These are phyloP conservation scores for Alliaria petiolata DNA, from an alignment of 345 rosid genomes.

Conservation along the genomic window DNA sequence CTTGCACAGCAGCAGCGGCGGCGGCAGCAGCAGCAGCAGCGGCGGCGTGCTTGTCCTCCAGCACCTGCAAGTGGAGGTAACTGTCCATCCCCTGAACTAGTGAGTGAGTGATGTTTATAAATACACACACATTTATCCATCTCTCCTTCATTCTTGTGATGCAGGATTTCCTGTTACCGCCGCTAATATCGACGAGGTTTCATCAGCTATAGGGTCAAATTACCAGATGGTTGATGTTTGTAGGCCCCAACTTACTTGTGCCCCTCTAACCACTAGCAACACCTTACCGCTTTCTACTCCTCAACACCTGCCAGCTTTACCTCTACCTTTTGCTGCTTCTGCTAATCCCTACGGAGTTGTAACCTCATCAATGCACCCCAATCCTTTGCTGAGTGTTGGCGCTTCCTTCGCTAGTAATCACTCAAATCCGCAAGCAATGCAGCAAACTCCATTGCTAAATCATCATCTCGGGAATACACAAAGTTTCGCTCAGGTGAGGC, in stretches of 20 bases:
- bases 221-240: constrained; percentile 51
- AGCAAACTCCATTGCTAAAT: constrained; percentile 38
- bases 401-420: constrained; percentile 42
- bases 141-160: too few relatives aligned
- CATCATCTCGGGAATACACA: constrained; percentile 57
- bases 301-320: constrained; percentile 12
- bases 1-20: neutral
- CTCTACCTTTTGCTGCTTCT: constrained; percentile 53
- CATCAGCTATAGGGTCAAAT: constrained; percentile 15
- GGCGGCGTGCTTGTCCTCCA: neutral
- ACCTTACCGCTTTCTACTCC: constrained; percentile 32
- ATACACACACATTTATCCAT: too few relatives aligned
- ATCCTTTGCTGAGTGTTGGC: constrained; percentile 41
- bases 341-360: constrained; percentile 46
- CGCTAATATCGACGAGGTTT: too few relatives aligned
- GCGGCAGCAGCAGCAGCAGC: neutral
- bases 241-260: constrained; percentile 29
- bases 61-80: neutral
- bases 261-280: too few relatives aligned
- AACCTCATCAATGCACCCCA: constrained; percentile 40
- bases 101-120: too few relatives aligned
- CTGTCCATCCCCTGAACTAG: too few relatives aligned
- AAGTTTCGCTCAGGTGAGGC: constrained; percentile 46
- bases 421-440: constrained; percentile 44
- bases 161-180: too few relatives aligned